These are phyloP conservation scores for Diaporthe vexans DNA, from an alignment of 2,329 filamentous ascomycete genomes.

Conservation along the genomic window DNA sequence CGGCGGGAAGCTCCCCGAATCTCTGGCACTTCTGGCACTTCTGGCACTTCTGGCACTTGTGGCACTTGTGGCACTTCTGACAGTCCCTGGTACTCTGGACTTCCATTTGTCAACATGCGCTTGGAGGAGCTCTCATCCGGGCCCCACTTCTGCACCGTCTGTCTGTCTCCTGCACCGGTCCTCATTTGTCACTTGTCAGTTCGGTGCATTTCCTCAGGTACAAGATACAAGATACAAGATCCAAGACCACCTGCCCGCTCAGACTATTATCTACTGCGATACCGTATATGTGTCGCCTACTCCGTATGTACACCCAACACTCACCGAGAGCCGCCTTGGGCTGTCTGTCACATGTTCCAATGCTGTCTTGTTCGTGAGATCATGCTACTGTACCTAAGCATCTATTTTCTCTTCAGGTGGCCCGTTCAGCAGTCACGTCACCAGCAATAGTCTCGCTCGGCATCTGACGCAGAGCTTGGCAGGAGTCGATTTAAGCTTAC, in stretches of 20 bases:
- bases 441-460: background rate
- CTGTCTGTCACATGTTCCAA: conserved; percentile 18
- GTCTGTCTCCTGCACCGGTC: background rate
- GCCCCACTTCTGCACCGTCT: background rate
- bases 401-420: background rate
- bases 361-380: background rate
- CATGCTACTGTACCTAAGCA: too few species aligned
- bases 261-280: conserved; percentile 1
- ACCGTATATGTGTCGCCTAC: conserved; percentile 5
- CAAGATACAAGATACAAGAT: background rate
- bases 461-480: background rate
- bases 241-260: background rate
- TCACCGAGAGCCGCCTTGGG: conserved; percentile 22
- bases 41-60: too few species aligned
- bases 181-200: conserved; percentile 30
- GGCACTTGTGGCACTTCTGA: background rate
- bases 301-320: background rate
- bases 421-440: conserved; percentile 8
- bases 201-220: background rate
- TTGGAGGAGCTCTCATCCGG: conserved; percentile 4
- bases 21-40: conserved; percentile 19
- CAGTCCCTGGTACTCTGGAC: background rate
- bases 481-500: conserved; percentile 17
- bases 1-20: conserved; percentile 31
- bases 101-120: background rate